Conservation (phyloP, 768 basidiomycete species). For the Termitomyces sp. region DNA sequence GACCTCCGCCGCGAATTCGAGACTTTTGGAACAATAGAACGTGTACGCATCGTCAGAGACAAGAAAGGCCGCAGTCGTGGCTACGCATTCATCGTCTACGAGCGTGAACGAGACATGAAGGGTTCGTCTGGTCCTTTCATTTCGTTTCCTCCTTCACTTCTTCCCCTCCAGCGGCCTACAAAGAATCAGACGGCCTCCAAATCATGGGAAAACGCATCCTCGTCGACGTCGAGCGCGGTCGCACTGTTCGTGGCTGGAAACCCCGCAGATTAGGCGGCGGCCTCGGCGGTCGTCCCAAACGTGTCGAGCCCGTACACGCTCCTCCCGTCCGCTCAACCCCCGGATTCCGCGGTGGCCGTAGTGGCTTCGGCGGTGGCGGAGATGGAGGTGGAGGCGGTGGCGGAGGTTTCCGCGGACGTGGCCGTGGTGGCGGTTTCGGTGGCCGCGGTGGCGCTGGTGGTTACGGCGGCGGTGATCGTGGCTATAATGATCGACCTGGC, state of each 20-base stretch:
- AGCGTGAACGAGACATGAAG: slow-evolving; percentile 99
- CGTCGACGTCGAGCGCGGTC: slow-evolving; percentile 96
- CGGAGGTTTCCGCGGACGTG: slow-evolving; percentile 33
- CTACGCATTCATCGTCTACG: slow-evolving; percentile 97
- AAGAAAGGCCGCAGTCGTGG: slow-evolving; percentile 83
- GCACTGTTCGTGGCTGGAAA: slow-evolving; percentile 98
- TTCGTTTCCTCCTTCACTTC: not conserved
- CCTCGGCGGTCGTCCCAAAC: slow-evolving; percentile 95
- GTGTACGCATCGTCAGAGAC: slow-evolving; percentile 89
- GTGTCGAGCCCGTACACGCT: slow-evolving; percentile 39
- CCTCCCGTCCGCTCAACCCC: slow-evolving; percentile 30
- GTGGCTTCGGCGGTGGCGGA: slow-evolving; percentile 33
- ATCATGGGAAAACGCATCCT: slow-evolving; percentile 95
- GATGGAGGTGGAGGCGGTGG: slow-evolving; percentile 38
- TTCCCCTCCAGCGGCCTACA: slow-evolving; percentile 78
- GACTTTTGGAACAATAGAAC: slow-evolving; percentile 90
- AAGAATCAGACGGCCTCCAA: slow-evolving; percentile 95
- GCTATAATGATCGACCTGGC: slow-evolving; percentile 31
- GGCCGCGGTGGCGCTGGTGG: slow-evolving; percentile 42
- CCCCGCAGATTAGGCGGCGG: slow-evolving; percentile 96
- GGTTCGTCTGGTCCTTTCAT: slow-evolving; percentile 36
- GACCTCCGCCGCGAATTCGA: slow-evolving; percentile 96
- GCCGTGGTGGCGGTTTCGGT: slow-evolving; percentile 31
- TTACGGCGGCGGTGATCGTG: slow-evolving; percentile 41
- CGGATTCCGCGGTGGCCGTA: slow-evolving; percentile 33